phyloP scores from a whole-genome alignment of 768 basidiomycete genomes.

The Boletus subparvulus region DNA sequence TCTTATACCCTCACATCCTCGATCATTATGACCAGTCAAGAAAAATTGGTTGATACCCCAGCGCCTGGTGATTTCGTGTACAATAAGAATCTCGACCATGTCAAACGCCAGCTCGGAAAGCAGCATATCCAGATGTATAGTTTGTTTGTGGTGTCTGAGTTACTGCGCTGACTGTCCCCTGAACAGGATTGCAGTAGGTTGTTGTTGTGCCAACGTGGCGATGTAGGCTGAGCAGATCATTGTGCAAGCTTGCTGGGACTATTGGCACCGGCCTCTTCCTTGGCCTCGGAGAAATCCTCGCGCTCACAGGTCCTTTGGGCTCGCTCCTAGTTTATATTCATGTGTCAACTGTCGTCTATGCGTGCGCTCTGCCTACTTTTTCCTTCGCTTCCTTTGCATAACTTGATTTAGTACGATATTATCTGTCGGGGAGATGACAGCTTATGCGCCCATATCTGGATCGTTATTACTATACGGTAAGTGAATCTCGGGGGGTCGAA shows the following conservation, averaged over 20 bases:
- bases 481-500: background rate
- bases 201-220: background rate
- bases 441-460: conserved; percentile 29
- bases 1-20: background rate
- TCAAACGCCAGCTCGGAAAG: conserved; percentile 20
- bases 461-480: conserved; percentile 29
- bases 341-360: conserved; percentile 29
- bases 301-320: conserved; percentile 28
- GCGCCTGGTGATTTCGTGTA: conserved; percentile 14
- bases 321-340: conserved; percentile 30
- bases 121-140: conserved; percentile 23
- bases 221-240: background rate
- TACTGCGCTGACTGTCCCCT: background rate
- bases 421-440: conserved; percentile 32
- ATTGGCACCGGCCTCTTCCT: conserved; percentile 34
- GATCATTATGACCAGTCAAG: background rate
- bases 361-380: conserved; percentile 15
- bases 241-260: conserved; percentile 26
- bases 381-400: background rate
- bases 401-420: conserved; percentile 25
- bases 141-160: background rate
- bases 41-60: background rate
- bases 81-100: conserved; percentile 12
- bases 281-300: conserved; percentile 31
- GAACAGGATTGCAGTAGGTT: conserved; percentile 22